Percentiles rank a stretch among this genome's conserved stretches.
phyloP scores from a whole-genome alignment of 2,329 filamentous ascomycete genomes.

The Aureobasidium sp. region DNA sequence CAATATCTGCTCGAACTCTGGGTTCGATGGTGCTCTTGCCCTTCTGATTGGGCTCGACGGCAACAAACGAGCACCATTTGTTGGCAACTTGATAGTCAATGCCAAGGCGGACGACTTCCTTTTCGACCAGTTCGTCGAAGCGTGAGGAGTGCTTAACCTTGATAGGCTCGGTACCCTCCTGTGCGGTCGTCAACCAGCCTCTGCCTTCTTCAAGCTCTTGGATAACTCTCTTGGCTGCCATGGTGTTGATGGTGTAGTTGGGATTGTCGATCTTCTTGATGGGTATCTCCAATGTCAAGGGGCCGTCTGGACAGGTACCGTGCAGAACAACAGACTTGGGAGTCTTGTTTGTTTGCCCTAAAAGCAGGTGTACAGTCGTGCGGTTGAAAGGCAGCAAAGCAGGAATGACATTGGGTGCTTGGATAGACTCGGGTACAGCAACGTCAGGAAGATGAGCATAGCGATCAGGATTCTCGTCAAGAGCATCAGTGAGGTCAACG shows the following conservation, averaged over 20 bases:
- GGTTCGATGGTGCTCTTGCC: background rate
- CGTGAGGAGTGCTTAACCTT: slow-evolving; percentile 41
- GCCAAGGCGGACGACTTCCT: slow-evolving; percentile 60
- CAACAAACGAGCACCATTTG: slow-evolving; percentile 68
- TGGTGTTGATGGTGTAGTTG: slow-evolving; percentile 58
- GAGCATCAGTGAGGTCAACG: slow-evolving; percentile 37
- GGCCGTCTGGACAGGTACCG: slow-evolving; percentile 51
- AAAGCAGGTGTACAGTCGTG: slow-evolving; percentile 58
- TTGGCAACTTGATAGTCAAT: slow-evolving; percentile 60
- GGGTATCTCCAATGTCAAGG: slow-evolving; percentile 58
- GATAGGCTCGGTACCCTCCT: slow-evolving; percentile 29
- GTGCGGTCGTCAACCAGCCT: slow-evolving; percentile 49
- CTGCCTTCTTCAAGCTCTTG: slow-evolving; percentile 63
- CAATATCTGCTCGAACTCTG: background rate
- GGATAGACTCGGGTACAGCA: slow-evolving; percentile 50
- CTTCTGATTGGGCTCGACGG: slow-evolving; percentile 44
- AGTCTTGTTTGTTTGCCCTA: slow-evolving; percentile 42
- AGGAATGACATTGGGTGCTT: slow-evolving; percentile 58
- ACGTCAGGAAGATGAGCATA: slow-evolving; percentile 50
- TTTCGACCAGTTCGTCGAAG: slow-evolving; percentile 55
- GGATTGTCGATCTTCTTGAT: slow-evolving; percentile 43
- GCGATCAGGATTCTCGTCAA: slow-evolving; percentile 29
- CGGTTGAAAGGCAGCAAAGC: slow-evolving; percentile 61
- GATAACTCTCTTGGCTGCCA: slow-evolving; percentile 61
- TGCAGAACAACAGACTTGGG: slow-evolving; percentile 49